phyloP scores from a whole-genome alignment of 169 alveolate species.

The Ichthyophthirius multifiliis region DNA sequence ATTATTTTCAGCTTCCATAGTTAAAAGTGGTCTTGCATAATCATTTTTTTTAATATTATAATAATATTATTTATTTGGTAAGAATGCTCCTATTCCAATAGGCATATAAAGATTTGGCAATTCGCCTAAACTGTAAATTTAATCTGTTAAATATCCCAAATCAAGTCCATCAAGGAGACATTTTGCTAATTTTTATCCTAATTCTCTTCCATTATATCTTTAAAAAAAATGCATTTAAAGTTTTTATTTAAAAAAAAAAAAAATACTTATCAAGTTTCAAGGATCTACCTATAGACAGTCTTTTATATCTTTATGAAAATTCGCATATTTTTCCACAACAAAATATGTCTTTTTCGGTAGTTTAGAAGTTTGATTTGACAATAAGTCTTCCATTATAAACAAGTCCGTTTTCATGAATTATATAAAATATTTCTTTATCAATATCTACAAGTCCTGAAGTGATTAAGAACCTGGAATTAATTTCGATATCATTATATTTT shows the following conservation, averaged over 20 bases:
- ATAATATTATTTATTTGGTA: conserved; percentile 70
- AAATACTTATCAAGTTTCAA: conserved; percentile 70
- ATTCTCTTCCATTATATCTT: conserved; percentile 87
- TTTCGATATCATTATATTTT: conserved; percentile 19
- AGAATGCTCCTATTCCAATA: conserved; percentile 78
- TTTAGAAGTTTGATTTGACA: conserved; percentile 84
- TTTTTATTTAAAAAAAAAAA: neutral
- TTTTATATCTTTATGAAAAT: conserved; percentile 83
- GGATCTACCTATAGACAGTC: conserved; percentile 77
- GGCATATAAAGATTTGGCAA: conserved; percentile 85
- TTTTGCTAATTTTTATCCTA: conserved; percentile 82
- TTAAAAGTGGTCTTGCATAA: conserved; percentile 67
- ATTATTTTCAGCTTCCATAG: conserved; percentile 49
- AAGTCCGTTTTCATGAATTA: conserved; percentile 87
- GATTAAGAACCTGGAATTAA: conserved; percentile 70
- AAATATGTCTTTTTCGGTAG: conserved; percentile 87
- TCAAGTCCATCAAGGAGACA: conserved; percentile 63
- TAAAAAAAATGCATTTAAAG: neutral
- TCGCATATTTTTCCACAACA: conserved; percentile 90
- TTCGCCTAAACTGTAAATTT: conserved; percentile 68
- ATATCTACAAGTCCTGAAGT: conserved; percentile 87
- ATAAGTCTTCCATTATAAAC: conserved; percentile 91
- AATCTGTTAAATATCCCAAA: conserved; percentile 35
- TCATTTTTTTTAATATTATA: conserved; percentile 79
- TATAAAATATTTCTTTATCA: conserved; percentile 82